phyloP scores from a whole-genome alignment of 116 monocot species.

The Phalaenopsis hybrid region DNA sequence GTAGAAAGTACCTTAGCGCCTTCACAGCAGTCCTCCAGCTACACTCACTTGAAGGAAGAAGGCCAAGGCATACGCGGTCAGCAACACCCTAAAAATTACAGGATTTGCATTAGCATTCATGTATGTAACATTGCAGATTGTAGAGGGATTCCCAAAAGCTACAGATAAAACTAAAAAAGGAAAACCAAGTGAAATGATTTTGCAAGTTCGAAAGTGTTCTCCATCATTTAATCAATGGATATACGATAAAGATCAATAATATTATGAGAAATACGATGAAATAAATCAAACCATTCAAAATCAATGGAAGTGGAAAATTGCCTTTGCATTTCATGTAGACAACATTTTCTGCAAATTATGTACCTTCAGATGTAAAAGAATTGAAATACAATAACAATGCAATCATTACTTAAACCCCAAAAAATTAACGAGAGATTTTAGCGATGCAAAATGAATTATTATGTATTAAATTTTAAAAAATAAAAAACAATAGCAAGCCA shows the following conservation, averaged over 20 bases:
- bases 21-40: constrained; percentile 89
- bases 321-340: too few species aligned
- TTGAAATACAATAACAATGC: too few species aligned
- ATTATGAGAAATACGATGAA: too few species aligned
- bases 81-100: constrained; percentile 53
- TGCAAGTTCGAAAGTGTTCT: neutral
- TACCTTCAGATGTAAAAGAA: too few species aligned
- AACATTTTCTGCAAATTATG: too few species aligned
- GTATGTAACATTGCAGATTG: neutral
- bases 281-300: too few species aligned
- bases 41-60: constrained; percentile 82
- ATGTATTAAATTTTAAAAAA: neutral
- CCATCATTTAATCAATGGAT: neutral
- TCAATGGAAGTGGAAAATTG: too few species aligned
- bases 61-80: constrained; percentile 89
- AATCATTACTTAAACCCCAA: neutral
- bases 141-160: neutral
- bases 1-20: constrained; percentile 55
- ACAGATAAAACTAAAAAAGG: neutral
- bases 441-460: neutral
- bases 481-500: neutral
- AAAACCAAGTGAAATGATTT: neutral
- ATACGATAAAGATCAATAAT: too few species aligned
- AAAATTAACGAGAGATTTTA: neutral
- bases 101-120: neutral